These are phyloP conservation scores for Penicillium aurantiogriseum DNA, from an alignment of 2,329 filamentous ascomycete species.

Conservation along the genomic window DNA sequence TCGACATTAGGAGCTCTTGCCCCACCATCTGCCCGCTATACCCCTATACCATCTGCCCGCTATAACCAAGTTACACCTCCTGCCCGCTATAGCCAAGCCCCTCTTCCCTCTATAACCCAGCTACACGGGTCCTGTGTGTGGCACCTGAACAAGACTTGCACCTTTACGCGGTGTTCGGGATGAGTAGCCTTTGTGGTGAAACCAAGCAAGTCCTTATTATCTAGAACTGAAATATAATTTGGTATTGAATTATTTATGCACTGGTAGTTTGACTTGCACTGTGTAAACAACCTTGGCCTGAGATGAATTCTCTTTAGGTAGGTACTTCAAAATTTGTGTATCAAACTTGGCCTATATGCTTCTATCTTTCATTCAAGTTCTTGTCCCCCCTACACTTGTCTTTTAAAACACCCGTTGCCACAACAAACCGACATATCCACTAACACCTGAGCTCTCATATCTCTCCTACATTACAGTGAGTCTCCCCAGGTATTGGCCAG, in stretches of 20 bases:
- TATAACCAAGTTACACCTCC: no score
- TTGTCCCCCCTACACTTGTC: neutral
- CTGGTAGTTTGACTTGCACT: neutral
- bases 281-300: neutral
- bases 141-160: conserved; percentile 16
- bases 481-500: neutral
- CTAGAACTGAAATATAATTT: neutral
- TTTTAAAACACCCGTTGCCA: neutral
- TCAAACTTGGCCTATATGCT: neutral
- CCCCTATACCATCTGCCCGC: no score
- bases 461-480: neutral
- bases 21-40: no score
- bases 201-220: conserved; percentile 14
- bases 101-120: neutral
- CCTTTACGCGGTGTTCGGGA: conserved; percentile 21
- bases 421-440: neutral
- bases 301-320: no score
- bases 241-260: no score
- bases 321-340: neutral
- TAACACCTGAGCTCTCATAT: no score
- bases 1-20: no score
- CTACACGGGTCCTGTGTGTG: conserved; percentile 12
- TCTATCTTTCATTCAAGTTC: neutral
- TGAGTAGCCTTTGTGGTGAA: conserved; percentile 17
- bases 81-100: no score